These are phyloP conservation scores for Rhodotorula kratochvilovae DNA, from an alignment of 768 basidiomycete species.

Conservation along the genomic window DNA sequence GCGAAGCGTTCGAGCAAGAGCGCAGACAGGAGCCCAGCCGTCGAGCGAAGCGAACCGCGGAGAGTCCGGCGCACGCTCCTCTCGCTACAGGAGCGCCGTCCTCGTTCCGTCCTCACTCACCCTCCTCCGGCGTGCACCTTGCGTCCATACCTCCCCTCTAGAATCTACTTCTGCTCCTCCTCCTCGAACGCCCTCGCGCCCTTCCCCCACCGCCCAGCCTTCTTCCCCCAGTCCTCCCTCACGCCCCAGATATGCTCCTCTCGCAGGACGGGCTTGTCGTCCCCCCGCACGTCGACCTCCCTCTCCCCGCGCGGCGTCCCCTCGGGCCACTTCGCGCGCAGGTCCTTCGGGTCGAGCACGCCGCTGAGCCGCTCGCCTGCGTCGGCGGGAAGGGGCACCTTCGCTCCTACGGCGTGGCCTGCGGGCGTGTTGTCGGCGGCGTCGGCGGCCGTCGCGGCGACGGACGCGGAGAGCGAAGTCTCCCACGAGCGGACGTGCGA, in stretches of 20 bases:
- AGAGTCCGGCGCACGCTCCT: neutral
- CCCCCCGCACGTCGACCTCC: constrained; percentile 20
- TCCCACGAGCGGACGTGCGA: constrained; percentile 40
- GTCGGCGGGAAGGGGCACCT: constrained; percentile 1
- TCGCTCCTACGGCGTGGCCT: constrained; percentile 14
- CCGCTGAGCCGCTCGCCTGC: constrained; percentile 11
- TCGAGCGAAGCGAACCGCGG: neutral
- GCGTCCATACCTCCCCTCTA: no score
- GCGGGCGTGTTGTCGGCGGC: neutral
- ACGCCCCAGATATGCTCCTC: constrained; percentile 38
- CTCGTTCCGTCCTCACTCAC: no score
- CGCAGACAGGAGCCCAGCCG: neutral
- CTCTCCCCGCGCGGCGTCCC: constrained; percentile 10
- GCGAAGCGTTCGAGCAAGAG: no score
- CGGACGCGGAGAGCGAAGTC: neutral
- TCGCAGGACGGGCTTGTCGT: constrained; percentile 4
- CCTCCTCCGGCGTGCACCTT: no score
- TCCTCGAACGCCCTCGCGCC: constrained; percentile 28
- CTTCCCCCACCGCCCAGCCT: constrained; percentile 30
- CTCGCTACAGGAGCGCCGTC: no score
- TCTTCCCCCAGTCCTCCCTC: constrained; percentile 33
- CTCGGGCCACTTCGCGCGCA: constrained; percentile 16
- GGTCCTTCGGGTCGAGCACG: constrained; percentile 25
- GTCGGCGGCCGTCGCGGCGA: neutral
- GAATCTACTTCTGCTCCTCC: neutral